A percentile compares a stretch with the other conserved stretches of the same genome.
These are phyloP conservation scores for Eimeria zaria DNA, from an alignment of 169 alveolate genomes.

Conservation along the genomic window DNA sequence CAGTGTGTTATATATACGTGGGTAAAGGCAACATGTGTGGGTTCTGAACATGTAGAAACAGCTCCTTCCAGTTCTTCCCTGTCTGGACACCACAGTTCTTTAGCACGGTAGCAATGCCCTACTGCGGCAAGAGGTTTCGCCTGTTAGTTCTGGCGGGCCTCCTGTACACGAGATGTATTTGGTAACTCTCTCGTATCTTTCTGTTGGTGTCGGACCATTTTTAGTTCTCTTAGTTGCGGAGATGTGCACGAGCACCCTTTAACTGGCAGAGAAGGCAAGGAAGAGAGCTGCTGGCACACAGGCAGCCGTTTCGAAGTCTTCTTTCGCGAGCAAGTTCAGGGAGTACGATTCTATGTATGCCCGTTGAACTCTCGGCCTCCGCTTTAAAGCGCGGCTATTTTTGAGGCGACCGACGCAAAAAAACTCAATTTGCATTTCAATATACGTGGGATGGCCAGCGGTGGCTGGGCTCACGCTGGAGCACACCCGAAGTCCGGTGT, in stretches of 20 bases:
- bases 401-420: conserved; percentile 6
- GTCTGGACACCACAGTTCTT: neutral
- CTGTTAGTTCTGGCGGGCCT: neutral
- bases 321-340: neutral
- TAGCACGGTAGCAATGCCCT: neutral
- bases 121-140: neutral
- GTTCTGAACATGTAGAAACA: neutral
- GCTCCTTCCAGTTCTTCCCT: neutral
- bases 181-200: neutral
- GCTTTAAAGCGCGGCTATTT: neutral
- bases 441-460: neutral
- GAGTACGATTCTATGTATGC: neutral
- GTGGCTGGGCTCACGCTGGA: neutral
- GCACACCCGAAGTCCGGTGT: neutral
- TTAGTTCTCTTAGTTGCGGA: neutral
- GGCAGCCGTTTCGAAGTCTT: neutral
- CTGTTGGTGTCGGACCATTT: neutral
- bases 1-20: neutral
- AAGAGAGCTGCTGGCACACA: neutral
- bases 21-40: neutral
- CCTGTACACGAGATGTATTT: neutral
- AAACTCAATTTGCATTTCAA: neutral
- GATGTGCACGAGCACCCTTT: neutral
- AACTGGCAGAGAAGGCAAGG: neutral
- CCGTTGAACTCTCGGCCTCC: neutral